A percentile compares a stretch with the other conserved stretches of the same genome.
Evolutionary conservation across 1,139 yeast genomes (phyloP).

Genomic region (Taphrina flavorubra): DNA sequence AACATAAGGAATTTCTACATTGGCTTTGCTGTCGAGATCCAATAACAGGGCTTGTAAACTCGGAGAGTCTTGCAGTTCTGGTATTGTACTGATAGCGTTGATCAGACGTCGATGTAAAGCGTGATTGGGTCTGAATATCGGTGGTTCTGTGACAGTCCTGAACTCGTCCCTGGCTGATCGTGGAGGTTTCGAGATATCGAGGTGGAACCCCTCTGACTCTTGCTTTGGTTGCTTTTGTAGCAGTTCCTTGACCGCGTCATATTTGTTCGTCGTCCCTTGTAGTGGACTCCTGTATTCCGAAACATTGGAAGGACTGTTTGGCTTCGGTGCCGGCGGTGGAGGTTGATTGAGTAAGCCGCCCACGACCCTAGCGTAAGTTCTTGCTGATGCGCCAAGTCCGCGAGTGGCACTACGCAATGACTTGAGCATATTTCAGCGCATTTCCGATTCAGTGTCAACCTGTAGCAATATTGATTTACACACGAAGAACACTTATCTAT

Average conservation of each 20-base stretch:
- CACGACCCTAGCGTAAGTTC: conserved; percentile 26
- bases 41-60: conserved; percentile 3
- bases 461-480: too few species aligned
- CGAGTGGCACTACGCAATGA: neutral
- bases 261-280: neutral
- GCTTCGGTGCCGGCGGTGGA: conserved; percentile 34
- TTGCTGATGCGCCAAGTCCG: neutral
- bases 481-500: too few species aligned
- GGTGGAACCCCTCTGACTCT: conserved; percentile 1
- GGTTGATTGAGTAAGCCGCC: conserved; percentile 34
- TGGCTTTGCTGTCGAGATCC: conserved; percentile 19
- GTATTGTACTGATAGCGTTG: neutral
- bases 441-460: too few species aligned
- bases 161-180: conserved; percentile 7
- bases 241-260: neutral
- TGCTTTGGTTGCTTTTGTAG: neutral
- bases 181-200: conserved; percentile 14
- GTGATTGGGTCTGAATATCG: conserved; percentile 7
- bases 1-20: conserved; percentile 26
- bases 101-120: conserved; percentile 4
- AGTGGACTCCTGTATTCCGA: neutral
- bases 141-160: conserved; percentile 13
- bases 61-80: neutral
- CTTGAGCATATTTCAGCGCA: too few species aligned
- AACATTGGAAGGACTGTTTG: neutral